Evolutionary conservation across 306 rosid genomes (phyloP), one percentile per base, ranked within the genome.

Genomic region (Sophora flavescens): DNA sequence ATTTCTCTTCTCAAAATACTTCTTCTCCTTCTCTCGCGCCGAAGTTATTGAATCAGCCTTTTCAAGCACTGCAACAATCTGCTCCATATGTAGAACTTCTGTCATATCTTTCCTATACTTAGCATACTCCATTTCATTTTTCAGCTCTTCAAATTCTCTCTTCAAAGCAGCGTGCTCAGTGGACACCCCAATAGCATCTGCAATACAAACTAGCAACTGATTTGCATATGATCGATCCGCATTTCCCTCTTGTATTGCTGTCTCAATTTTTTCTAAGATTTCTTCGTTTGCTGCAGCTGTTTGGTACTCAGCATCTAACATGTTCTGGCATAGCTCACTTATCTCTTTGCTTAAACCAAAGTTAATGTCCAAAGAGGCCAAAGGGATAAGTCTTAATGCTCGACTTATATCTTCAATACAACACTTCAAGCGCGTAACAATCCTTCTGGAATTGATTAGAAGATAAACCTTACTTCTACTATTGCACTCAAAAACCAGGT

Each of bases 381-480:
- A n/a, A 56, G 91, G 78, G 45, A 89, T 61, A 14, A 83, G 82
- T 76, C 81, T 71, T 13, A 83, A 28, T 0, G 80, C 91, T n/a
- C 63, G 28, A 30, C 91, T 75, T 48, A 87, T 89, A 70, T 77
- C 87, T 75, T 83, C 80, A 3, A 82, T 47, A 14, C 86, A 78
- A 10, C 77, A 39, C 32, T 89, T 84, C 71, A 87, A 65, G n/a
- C 59, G 44, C 65, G 83, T 58, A 16, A 72, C 82, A 14, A 89
- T 85, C 82, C 72, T 85, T 75, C 83, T 56, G 60, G 87, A 83
- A 77, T 72, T 85, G 67, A 87, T 69, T 44, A 85, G 58, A 48
- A 89, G 88, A 83, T 85, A 83, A 70, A 87, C 15, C 83, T 68
- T 89, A 54, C 80, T 83, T 77, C 83, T 87, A 17, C 74, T 67